phyloP scores from a whole-genome alignment of 352 stramenopile genomes.

The Phytophthora constricta region DNA sequence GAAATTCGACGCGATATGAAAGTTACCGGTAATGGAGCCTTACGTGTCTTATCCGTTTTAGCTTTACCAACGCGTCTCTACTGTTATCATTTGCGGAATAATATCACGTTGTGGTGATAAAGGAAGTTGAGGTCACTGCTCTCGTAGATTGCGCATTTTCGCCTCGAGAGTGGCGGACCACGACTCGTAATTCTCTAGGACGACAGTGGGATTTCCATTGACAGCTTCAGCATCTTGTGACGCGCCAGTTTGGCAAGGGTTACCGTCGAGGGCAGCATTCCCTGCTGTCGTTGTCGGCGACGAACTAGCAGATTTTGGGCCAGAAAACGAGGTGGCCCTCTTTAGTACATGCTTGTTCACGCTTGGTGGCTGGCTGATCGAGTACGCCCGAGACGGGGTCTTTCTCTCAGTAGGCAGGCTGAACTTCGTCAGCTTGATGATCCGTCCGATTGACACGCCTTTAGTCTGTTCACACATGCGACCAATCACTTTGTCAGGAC shows the following conservation, averaged over 20 bases:
- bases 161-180: constrained; percentile 59
- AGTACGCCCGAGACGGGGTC: constrained; percentile 19
- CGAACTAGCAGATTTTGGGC: constrained; percentile 27
- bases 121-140: not conserved
- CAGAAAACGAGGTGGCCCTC: constrained; percentile 34
- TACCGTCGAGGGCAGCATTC: not conserved
- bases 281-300: constrained; percentile 24
- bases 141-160: constrained; percentile 55
- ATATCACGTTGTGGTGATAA: not conserved
- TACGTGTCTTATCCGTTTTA: not conserved
- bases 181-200: constrained; percentile 62
- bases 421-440: constrained; percentile 58
- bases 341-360: constrained; percentile 31
- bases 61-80: not conserved
- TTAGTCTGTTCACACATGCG: constrained; percentile 19
- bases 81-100: not conserved
- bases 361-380: constrained; percentile 38
- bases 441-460: constrained; percentile 43
- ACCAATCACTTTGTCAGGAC: constrained; percentile 14
- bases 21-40: no score
- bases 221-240: not conserved
- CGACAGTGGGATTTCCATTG: constrained; percentile 30
- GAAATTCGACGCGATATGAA: no score
- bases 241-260: constrained; percentile 2
- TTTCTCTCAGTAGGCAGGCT: constrained; percentile 24